Evolutionary conservation across 192 early-diverging fungal genomes (phyloP), one percentile per base, ranked within the genome.

Genomic region (Kappamyces sp.): DNA sequence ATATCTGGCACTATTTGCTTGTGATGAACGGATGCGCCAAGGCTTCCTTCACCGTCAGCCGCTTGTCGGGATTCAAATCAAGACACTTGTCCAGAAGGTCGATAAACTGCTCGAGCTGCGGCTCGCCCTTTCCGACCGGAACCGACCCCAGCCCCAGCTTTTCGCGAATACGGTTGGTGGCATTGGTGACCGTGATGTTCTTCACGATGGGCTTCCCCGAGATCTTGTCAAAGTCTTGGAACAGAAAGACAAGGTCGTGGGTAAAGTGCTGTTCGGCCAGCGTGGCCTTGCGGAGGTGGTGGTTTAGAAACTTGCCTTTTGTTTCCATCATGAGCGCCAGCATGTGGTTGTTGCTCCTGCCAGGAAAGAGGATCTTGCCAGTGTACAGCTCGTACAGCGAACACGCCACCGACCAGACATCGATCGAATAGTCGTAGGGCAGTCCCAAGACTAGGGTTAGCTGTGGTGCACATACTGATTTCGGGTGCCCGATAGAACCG

Each of bases 401-500:
- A 60, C 86, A 93, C 3, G 85, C 96, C 23, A 96, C 82, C 32
- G 94, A 95, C 94, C 94, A 99, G 63, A 97, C 86, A 66, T 99
- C 96, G 43, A 97, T 71, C 1, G 89, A 82, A 49, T 74, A 80
- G 70, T 93, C 91, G 63, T 95, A 96, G 0, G 87, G 78, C 31
- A 94, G 58, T 0, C 94, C 94, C 15, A 99, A 66, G 15, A 97
- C 86, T 89, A 61, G 4, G 59, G 42, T 35, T 8, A 51, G 41
- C 48, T 7, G 23, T 12, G 13, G 2, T 31, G 50, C 33, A 82
- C 78, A 60, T 69, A 88, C 87, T 94, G 54, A 98, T 91, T 74
- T 99, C 96, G 3, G 96, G 96, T 1, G 96, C 89, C 10, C 96
- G 84, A 65, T 99, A 99, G 68, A 95, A 99, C 53, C 96, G 80